Evolutionary conservation across 1,139 yeast species (phyloP), one percentile per base, ranked within the genome.

Genomic region (Saccharomyces uvarum): DNA sequence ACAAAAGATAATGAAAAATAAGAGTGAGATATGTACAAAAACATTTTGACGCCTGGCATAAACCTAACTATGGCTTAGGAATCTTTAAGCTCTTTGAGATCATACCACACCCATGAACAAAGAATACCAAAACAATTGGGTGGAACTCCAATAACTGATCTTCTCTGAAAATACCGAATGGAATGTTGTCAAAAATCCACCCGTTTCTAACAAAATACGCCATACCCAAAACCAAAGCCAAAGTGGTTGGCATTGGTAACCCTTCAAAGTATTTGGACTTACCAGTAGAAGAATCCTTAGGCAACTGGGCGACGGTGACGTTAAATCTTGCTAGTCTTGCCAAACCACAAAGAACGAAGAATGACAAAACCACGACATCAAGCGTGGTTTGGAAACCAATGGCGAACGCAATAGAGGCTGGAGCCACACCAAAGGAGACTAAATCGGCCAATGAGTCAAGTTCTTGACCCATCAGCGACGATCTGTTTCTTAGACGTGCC

Each of bases 401-500:
- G 42, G 93, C 83, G 70, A 90, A 93, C 2, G 96, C 99, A 70
- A 89, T 86, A 16, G 91, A 79, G 1, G 97, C 96, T 3, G 97
- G 97, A 3, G 95, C 88, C 24, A 90, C 96, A 58, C 96, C 95
- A 70, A 91, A 91, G 14, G 96, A 86, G 32, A 93, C 82, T 67
- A 93, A 81, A 72, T 93, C 99, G 26, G 99, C 99, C 65, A 93
- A 79, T 1, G 97, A 89, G 70, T 93, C 99, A 64, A 93, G 81
- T 73, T 93, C 99, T 72, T 93, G 98, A 57, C 99, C 99, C 89
- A 95, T 88, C 56, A 93, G 77, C 26, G 96, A 86, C 2, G 96
- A 82, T 74, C 93, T 89, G 71, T 90, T 86, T 73, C 97, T 82
- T 75, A 93, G 80, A 64, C 99, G 80, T 4, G 99, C 99, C 7